Base-by-base conservation (phyloP, 2,329 filamentous ascomycete species). In the Penicillium brasilianum region DNA sequence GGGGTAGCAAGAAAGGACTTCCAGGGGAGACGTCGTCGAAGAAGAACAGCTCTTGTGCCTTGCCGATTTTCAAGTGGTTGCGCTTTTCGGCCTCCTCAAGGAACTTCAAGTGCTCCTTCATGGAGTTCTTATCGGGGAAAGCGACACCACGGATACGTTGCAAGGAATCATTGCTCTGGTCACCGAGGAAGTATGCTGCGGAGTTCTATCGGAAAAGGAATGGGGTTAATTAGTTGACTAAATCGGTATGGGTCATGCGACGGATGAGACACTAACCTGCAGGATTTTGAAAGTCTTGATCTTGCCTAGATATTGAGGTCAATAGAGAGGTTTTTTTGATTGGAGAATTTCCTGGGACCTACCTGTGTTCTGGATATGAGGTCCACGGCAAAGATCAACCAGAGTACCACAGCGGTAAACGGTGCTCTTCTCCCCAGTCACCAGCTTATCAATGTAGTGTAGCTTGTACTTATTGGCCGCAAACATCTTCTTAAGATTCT, bases 401-500 rank as follows among this genome's bases (percentile, higher is more conserved):
- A 98, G 83, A 14, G 93, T 93, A 60, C 95, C 95, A 73, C 93
- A 96, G 66, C 92, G 88, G 79, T 98, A 99, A 43, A 98, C 94
- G 10, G 95, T 98, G 75, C 92, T 96, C 75, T 86, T 92, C 58
- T 92, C 93, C 69, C 92, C 93, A 69, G 97, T 92, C 63, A 98
- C 91, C 79, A 96, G 93, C 82, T 93, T 90, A 71, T 92, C 90
- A 81, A 99, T 98, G 78, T 98, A 96, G 78, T 97, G 91, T 76
- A 96, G 88, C 86, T 99, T 98, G 84, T 97, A 98, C 77, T 95
- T 95, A 85, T 96, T 97, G 84, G 96, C 96, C 71, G 88, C 87
- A 83, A 98, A 98, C 91, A 98, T 97, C 76, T 97, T 92, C 55
- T 95, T 86, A 54, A 98, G 85, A 68, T 98, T 89, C 57, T 94